These are phyloP conservation scores for Candolleomyces aberdarensis DNA, from an alignment of 768 basidiomycete species.

Conservation along the genomic window DNA sequence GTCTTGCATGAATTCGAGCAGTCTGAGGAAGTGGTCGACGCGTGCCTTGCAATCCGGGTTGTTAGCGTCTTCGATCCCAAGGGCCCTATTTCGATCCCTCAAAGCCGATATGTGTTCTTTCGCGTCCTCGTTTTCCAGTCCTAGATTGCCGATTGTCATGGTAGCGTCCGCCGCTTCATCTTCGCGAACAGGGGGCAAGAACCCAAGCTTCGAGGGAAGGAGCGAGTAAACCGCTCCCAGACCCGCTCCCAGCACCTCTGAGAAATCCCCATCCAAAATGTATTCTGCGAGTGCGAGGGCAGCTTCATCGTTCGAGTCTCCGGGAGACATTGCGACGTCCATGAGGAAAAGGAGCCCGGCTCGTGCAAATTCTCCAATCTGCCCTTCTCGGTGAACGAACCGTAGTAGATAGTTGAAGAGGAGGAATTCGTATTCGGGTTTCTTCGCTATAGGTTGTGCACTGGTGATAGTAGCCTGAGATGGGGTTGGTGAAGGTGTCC, in stretches of 20 bases:
- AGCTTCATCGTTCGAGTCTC: conserved; percentile 80
- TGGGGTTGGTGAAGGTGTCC: conserved; percentile 53
- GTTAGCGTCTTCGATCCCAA: conserved; percentile 76
- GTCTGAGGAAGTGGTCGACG: conserved; percentile 85
- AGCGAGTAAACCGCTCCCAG: conserved; percentile 91
- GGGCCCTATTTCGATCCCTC: conserved; percentile 48
- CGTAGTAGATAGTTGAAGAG: conserved; percentile 94
- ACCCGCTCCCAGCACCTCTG: conserved; percentile 94
- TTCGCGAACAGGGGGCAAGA: conserved; percentile 44
- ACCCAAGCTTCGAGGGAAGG: conserved; percentile 81
- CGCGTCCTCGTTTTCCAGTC: conserved; percentile 52
- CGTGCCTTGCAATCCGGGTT: conserved; percentile 73
- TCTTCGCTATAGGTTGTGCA: conserved; percentile 45
- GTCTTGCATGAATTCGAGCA: conserved; percentile 90
- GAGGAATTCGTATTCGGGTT: conserved; percentile 91
- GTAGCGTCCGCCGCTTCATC: conserved; percentile 39
- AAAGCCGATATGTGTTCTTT: conserved; percentile 46
- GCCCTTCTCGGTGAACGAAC: conserved; percentile 91
- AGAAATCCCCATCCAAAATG: conserved; percentile 95
- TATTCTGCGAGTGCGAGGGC: conserved; percentile 88
- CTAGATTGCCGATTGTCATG: conserved; percentile 73
- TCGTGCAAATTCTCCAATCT: conserved; percentile 90
- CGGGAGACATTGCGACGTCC: conserved; percentile 92
- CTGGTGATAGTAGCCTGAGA: conserved; percentile 59
- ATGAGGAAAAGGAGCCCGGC: conserved; percentile 91